A percentile compares a stretch with the other conserved stretches of the same genome.
Evolutionary conservation across 139 green algal species (phyloP).

Genomic region (Coccomyxa sp.): DNA sequence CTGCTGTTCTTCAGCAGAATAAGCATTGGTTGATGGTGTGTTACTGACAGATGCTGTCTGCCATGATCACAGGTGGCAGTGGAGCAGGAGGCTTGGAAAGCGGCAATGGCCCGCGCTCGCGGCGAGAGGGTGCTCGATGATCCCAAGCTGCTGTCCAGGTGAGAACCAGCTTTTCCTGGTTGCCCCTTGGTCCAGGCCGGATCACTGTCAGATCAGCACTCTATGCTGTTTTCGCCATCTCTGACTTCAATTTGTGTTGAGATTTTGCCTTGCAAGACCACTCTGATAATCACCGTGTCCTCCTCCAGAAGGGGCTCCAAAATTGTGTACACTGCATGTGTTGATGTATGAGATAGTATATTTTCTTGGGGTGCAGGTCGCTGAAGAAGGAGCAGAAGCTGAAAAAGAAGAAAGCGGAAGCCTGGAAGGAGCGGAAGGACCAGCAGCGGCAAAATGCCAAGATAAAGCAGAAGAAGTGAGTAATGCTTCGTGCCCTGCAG

Average conservation of each 20-base stretch:
- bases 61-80: conserved; percentile 14
- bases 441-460: conserved; percentile 51
- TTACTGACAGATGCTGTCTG: neutral
- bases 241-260: too few relatives aligned
- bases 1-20: neutral
- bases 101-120: conserved; percentile 54
- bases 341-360: neutral
- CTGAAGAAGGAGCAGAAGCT: conserved; percentile 59
- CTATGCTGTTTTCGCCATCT: neutral
- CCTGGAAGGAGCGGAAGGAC: conserved; percentile 61
- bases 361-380: conserved; percentile 1
- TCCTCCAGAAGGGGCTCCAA: too few relatives aligned
- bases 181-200: neutral
- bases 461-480: conserved; percentile 65
- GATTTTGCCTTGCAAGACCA: too few relatives aligned
- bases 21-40: neutral
- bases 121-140: conserved; percentile 87
- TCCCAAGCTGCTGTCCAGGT: conserved; percentile 69
- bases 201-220: neutral
- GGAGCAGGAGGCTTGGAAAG: conserved; percentile 55
- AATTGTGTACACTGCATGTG: neutral
- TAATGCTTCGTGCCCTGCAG: neutral
- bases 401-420: conserved; percentile 56
- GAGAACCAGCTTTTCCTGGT: neutral
- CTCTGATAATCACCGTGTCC: too few relatives aligned